Percentiles rank a stretch among this genome's conserved stretches.
Conservation (phyloP, 257 asterid species). For the Solanum paucissectum region DNA sequence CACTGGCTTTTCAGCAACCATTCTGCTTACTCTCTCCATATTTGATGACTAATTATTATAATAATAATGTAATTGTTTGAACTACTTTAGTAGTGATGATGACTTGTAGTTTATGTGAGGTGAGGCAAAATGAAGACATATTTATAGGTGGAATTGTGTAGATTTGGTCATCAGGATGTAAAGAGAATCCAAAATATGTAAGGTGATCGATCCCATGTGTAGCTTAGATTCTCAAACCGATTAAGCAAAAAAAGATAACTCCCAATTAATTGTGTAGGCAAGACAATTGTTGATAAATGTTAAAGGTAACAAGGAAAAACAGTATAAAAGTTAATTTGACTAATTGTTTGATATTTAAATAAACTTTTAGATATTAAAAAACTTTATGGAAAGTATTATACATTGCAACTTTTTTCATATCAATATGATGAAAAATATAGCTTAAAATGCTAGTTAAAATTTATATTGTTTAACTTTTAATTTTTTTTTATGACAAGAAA, state of each 20-base stretch:
- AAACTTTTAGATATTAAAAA: too few relatives aligned
- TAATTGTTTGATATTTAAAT: too few relatives aligned
- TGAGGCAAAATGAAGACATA: conserved; percentile 30
- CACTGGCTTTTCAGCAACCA: conserved; percentile 62
- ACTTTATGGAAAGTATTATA: too few relatives aligned
- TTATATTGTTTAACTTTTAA: too few relatives aligned
- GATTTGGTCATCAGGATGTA: background rate
- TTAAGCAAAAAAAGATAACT: background rate
- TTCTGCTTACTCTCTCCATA: conserved; percentile 56
- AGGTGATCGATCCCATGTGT: background rate
- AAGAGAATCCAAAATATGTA: background rate
- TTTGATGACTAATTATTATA: background rate
- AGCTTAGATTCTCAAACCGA: background rate
- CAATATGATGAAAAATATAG: too few relatives aligned
- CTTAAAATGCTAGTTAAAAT: too few relatives aligned
- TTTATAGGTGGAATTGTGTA: conserved; percentile 20
- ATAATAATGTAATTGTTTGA: too few relatives aligned
- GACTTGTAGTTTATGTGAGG: conserved; percentile 1
- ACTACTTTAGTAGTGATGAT: too few relatives aligned
- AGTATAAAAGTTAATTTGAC: background rate
- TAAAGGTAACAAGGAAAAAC: background rate
- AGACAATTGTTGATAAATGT: background rate
- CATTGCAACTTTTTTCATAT: too few relatives aligned
- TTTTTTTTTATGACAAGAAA: too few relatives aligned
- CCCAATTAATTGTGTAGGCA: background rate